A percentile compares a stretch with the other conserved stretches of the same genome.
Evolutionary conservation across 2,329 filamentous ascomycete genomes (phyloP).

Genomic region (Diplodia sapinea): DNA sequence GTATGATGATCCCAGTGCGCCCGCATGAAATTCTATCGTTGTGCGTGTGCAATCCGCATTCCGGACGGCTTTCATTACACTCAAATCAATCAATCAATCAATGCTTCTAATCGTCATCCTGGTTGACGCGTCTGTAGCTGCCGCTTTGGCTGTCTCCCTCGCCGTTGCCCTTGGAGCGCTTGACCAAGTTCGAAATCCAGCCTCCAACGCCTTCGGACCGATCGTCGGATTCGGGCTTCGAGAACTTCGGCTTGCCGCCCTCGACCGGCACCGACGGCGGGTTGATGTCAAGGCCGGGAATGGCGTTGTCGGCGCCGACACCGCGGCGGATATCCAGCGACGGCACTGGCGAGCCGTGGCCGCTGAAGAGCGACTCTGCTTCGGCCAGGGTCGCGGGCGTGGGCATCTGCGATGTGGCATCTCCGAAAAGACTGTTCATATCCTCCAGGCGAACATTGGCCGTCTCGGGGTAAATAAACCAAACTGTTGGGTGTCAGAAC

Average conservation of each 20-base stretch:
- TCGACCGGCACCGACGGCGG: slow-evolving; percentile 68
- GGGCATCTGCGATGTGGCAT: slow-evolving; percentile 81
- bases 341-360: slow-evolving; percentile 74
- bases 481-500: slow-evolving; percentile 65
- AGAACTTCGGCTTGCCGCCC: slow-evolving; percentile 57
- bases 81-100: not conserved
- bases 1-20: slow-evolving; percentile 25
- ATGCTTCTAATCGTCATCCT: slow-evolving; percentile 44
- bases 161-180: slow-evolving; percentile 56
- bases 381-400: slow-evolving; percentile 81
- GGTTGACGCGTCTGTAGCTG: slow-evolving; percentile 55
- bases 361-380: slow-evolving; percentile 79
- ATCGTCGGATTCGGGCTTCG: slow-evolving; percentile 36
- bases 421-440: slow-evolving; percentile 93
- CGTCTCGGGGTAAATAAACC: slow-evolving; percentile 96
- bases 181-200: slow-evolving; percentile 73
- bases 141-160: slow-evolving; percentile 52
- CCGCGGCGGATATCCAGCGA: slow-evolving; percentile 72
- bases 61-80: slow-evolving; percentile 19
- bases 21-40: slow-evolving; percentile 28
- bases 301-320: slow-evolving; percentile 66
- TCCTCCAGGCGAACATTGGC: slow-evolving; percentile 94
- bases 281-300: slow-evolving; percentile 82
- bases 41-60: slow-evolving; percentile 28
- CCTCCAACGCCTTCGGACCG: slow-evolving; percentile 65